phyloP scores from a whole-genome alignment of 768 basidiomycete genomes.

The Candolleomyces eurysporus region DNA sequence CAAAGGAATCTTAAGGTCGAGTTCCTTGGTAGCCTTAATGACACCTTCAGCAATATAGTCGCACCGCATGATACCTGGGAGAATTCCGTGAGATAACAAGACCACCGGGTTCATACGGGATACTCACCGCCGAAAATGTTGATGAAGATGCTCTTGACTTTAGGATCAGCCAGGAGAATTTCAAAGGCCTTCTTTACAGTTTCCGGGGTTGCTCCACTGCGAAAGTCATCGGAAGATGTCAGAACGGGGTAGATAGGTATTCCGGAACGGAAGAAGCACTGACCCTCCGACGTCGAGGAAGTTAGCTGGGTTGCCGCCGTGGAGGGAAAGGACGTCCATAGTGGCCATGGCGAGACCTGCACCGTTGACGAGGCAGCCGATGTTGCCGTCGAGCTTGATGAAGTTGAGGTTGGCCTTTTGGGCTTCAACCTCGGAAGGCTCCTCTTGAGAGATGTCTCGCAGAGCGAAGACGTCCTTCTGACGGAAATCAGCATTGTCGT shows the following conservation, averaged over 20 bases:
- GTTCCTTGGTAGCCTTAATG: conserved; percentile 95
- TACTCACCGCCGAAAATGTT: conserved; percentile 87
- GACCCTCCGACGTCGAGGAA: conserved; percentile 98
- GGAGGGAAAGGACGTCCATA: conserved; percentile 97
- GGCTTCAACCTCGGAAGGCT: conserved; percentile 96
- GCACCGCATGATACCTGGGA: conserved; percentile 92
- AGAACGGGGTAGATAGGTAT: conserved; percentile 2
- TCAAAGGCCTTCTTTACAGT: conserved; percentile 99
- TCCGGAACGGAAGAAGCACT: conserved; percentile 14
- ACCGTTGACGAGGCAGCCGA: conserved; percentile 98
- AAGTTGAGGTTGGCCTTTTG: conserved; percentile 96
- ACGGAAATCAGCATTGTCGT: conserved; percentile 98
- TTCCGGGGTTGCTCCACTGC: conserved; percentile 94
- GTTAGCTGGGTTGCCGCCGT: conserved; percentile 97
- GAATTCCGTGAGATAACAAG: conserved; percentile 3
- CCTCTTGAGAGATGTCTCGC: conserved; percentile 93
- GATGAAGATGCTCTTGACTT: conserved; percentile 98
- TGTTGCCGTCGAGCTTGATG: conserved; percentile 96
- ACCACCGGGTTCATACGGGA: not conserved
- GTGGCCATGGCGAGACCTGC: conserved; percentile 99
- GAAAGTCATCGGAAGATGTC: conserved; percentile 4
- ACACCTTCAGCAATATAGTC: conserved; percentile 98
- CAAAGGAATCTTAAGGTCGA: conserved; percentile 79
- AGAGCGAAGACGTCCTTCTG: conserved; percentile 87
- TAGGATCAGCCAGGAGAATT: conserved; percentile 84